Conservation (phyloP, 495 filamentous ascomycete species). For the Cetradonia linearis region DNA sequence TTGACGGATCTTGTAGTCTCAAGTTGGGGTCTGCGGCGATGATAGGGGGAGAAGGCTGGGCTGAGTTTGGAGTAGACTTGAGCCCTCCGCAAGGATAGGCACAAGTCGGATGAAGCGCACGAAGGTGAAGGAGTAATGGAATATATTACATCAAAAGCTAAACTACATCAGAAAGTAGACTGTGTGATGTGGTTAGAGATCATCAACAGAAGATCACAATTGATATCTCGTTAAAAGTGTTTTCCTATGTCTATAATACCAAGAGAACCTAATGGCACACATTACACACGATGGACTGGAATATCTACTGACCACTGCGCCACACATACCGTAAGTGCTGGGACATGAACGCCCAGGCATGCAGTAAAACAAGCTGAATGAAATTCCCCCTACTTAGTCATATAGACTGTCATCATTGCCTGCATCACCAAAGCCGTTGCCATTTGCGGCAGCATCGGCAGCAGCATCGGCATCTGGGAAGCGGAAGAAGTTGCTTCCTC, state of each 20-base stretch:
- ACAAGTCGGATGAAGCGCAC: background rate
- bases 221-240: background rate
- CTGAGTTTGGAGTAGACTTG: background rate
- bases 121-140: no score
- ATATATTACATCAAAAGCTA: no score
- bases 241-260: background rate
- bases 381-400: slow-evolving; percentile 29
- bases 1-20: background rate
- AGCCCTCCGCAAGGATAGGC: background rate
- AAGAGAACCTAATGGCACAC: background rate
- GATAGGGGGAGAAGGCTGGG: no score
- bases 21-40: background rate
- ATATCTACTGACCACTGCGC: background rate
- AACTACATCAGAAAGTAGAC: background rate
- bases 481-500: slow-evolving; percentile 91
- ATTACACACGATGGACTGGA: background rate
- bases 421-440: slow-evolving; percentile 66
- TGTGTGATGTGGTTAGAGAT: background rate
- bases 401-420: slow-evolving; percentile 88
- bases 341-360: slow-evolving; percentile 11
- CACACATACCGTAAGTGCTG: background rate
- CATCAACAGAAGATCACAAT: background rate
- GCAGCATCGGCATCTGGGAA: slow-evolving; percentile 70
- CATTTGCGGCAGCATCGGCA: slow-evolving; percentile 39
- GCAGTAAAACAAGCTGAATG: background rate